Conservation (phyloP, 495 filamentous ascomycete genomes). For the Hypoxylon cercidicola region DNA sequence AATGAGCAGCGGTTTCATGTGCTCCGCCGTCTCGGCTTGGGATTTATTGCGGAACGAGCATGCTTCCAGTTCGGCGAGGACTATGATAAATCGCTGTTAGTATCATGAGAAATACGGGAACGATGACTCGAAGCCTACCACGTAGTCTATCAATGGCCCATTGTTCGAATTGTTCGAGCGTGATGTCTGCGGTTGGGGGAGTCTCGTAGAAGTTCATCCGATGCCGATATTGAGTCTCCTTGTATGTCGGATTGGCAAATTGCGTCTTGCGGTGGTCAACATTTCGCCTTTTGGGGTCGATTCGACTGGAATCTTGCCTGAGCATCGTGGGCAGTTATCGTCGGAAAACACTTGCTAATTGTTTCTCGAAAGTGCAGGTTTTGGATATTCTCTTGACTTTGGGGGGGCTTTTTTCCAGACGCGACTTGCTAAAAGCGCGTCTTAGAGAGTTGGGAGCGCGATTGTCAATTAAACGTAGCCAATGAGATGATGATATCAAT, state of each 20-base stretch:
- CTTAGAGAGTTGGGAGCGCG: slow-evolving; percentile 20
- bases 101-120: background rate
- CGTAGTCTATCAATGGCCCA: slow-evolving; percentile 97
- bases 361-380: slow-evolving; percentile 2
- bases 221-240: slow-evolving; percentile 80
- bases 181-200: slow-evolving; percentile 93
- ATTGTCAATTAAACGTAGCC: slow-evolving; percentile 36
- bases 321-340: slow-evolving; percentile 67
- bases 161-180: slow-evolving; percentile 97
- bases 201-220: slow-evolving; percentile 91
- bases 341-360: background rate
- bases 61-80: slow-evolving; percentile 94
- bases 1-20: slow-evolving; percentile 82
- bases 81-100: slow-evolving; percentile 55
- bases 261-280: slow-evolving; percentile 86
- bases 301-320: slow-evolving; percentile 74
- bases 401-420: slow-evolving; percentile 25
- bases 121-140: slow-evolving; percentile 55
- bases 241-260: slow-evolving; percentile 77
- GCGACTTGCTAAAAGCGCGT: slow-evolving; percentile 35
- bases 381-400: slow-evolving; percentile 16
- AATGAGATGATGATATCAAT: slow-evolving; percentile 15
- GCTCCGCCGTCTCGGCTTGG: slow-evolving; percentile 75
- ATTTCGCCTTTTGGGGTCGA: slow-evolving; percentile 82
- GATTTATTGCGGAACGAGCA: slow-evolving; percentile 94